Evolutionary conservation across 2,329 filamentous ascomycete species (phyloP).

Genomic region (Epichloe coenophiala): DNA sequence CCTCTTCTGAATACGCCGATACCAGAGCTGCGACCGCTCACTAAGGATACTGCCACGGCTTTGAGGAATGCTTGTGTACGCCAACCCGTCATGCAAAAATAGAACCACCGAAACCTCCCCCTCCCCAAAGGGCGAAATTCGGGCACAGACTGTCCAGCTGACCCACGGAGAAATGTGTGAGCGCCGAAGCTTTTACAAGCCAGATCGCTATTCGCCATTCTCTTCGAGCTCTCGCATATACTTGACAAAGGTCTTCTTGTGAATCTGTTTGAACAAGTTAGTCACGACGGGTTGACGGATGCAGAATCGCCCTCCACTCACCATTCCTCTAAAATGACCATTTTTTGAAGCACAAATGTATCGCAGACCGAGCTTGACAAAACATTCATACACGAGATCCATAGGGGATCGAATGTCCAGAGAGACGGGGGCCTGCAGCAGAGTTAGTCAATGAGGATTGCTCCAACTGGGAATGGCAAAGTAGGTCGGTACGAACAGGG

Average conservation of each 20-base stretch:
- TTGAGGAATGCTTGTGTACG: not conserved
- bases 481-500: slow-evolving; percentile 39
- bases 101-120: no score
- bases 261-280: slow-evolving; percentile 38
- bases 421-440: slow-evolving; percentile 60
- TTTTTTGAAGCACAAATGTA: slow-evolving; percentile 84
- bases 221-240: slow-evolving; percentile 78
- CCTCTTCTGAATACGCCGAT: not conserved
- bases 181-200: no score
- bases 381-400: slow-evolving; percentile 93
- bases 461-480: no score
- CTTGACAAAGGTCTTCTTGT: slow-evolving; percentile 95
- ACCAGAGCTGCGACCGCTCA: not conserved
- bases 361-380: slow-evolving; percentile 81
- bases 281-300: slow-evolving; percentile 4
- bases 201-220: slow-evolving; percentile 11
- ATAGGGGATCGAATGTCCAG: slow-evolving; percentile 83
- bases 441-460: slow-evolving; percentile 6
- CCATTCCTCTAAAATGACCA: slow-evolving; percentile 78
- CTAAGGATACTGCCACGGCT: no score
- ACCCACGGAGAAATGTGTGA: not conserved
- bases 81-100: not conserved
- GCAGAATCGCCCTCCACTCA: slow-evolving; percentile 28
- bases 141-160: not conserved
- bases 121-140: not conserved